Conservation (phyloP, 306 rosid species). For the Albizia julibrissin region DNA sequence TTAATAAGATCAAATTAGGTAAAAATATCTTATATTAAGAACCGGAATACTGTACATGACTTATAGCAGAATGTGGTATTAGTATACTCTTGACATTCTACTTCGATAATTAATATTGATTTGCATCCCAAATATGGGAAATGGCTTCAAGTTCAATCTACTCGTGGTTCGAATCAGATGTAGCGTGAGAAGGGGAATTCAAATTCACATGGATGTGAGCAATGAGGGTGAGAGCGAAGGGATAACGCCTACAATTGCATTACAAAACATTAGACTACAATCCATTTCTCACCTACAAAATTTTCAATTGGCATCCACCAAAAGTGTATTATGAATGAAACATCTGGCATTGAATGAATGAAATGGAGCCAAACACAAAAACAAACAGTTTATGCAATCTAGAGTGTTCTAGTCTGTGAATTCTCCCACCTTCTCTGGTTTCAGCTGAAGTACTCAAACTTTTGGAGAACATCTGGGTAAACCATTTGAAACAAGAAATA, state of each 20-base stretch:
- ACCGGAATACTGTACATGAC: too few species aligned
- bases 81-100: too few species aligned
- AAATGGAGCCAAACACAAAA: constrained; percentile 28
- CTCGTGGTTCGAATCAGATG: background rate
- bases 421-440: background rate
- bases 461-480: background rate
- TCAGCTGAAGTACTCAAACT: background rate
- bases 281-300: constrained; percentile 31
- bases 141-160: background rate
- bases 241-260: background rate
- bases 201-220: background rate
- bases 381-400: constrained; percentile 1
- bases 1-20: too few species aligned
- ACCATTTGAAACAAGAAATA: constrained; percentile 31
- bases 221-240: background rate
- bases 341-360: background rate
- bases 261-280: constrained; percentile 35
- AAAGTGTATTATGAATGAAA: background rate
- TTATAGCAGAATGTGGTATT: too few species aligned
- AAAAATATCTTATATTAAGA: too few species aligned
- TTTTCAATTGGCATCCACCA: constrained; percentile 15
- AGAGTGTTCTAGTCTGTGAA: background rate
- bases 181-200: background rate
- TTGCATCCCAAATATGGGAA: too few species aligned
- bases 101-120: too few species aligned